Base-by-base conservation (phyloP, 352 stramenopile genomes). In the Globisporangium megalacanthum region DNA sequence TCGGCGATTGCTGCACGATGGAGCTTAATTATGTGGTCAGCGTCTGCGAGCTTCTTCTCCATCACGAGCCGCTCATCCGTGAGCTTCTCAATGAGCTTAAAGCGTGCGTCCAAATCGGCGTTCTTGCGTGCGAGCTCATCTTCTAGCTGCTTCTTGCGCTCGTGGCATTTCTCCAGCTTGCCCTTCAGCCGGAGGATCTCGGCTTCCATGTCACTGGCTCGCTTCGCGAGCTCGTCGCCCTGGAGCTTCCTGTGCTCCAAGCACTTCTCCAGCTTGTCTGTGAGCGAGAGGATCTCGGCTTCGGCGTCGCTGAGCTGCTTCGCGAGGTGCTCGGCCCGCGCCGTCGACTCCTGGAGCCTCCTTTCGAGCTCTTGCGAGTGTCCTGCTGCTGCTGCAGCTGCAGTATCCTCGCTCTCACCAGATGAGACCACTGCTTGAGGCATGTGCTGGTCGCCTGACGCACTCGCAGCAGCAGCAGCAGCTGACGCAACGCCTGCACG, bases 221-320 rank as follows among this genome's bases (percentile, higher is more conserved):
- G 42, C 41, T 44, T 53, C n/a, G 44, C 33, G 3, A 60, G 19
- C 31, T 37, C 17, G 8, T 11, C 9, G 19, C 5, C 7, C 15
- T 17, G 17, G n/a, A 17, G 19, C 44, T 19, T 9, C 17, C 44
- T 49, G 17, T 49, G 25, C 25, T 29, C 25, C 25, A 29, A 29
- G 25, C 25, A 29, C 25, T 29, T 29, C 25, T 29, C 25, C 25
- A 29, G 25, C 25, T 29, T 29, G 25, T 29, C 25, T 29, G 25
- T 29, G 25, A 29, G 25, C 25, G 25, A 29, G 25, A 29, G 25
- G 4, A 29, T 29, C 25, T 29, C 25, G 6, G 41, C 17, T 20
- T 62, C 56, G 7, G 39, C 49, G 11, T 62, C 56, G 15, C 29
- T 49, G 17, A 62, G 39, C 31, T 58, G 46, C 45, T 48, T 51